These are phyloP conservation scores for Solanum chilense DNA, from an alignment of 257 asterid genomes.

Conservation along the genomic window DNA sequence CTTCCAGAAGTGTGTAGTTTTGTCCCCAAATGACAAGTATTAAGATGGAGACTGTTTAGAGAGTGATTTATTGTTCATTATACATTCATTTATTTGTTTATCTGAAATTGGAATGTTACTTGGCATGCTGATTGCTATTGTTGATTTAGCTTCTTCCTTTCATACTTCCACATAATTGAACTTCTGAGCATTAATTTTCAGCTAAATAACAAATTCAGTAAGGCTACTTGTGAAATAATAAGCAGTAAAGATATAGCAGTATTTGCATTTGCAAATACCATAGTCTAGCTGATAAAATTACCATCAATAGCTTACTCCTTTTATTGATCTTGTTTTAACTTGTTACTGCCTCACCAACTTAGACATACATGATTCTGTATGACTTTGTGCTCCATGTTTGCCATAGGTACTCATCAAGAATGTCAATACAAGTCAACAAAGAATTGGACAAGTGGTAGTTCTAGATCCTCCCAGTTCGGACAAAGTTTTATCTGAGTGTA, in stretches of 20 bases:
- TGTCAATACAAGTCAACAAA: slow-evolving; percentile 33
- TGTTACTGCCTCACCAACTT: not conserved
- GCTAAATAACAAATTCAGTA: not conserved
- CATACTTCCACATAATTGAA: not conserved
- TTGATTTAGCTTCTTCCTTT: not conserved
- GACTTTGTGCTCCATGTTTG: not conserved
- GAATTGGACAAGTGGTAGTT: slow-evolving; percentile 73
- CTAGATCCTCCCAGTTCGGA: slow-evolving; percentile 59
- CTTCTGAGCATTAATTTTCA: not conserved
- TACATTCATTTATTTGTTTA: not conserved
- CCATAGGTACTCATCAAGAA: slow-evolving; percentile 58
- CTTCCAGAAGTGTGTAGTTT: not conserved
- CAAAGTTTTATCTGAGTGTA: slow-evolving; percentile 5
- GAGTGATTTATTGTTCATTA: not conserved
- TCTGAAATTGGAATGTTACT: not conserved
- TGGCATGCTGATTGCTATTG: not conserved
- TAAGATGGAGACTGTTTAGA: not conserved
- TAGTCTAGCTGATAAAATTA: not conserved
- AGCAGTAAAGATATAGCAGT: not conserved
- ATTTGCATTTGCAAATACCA: not conserved
- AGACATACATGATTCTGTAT: not conserved
- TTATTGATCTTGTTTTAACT: not conserved
- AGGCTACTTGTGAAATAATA: not conserved
- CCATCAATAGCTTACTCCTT: not conserved
- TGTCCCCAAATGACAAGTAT: not conserved